Base-by-base conservation (phyloP, 2,329 filamentous ascomycete genomes). In the Microsporum ferrugineum region DNA sequence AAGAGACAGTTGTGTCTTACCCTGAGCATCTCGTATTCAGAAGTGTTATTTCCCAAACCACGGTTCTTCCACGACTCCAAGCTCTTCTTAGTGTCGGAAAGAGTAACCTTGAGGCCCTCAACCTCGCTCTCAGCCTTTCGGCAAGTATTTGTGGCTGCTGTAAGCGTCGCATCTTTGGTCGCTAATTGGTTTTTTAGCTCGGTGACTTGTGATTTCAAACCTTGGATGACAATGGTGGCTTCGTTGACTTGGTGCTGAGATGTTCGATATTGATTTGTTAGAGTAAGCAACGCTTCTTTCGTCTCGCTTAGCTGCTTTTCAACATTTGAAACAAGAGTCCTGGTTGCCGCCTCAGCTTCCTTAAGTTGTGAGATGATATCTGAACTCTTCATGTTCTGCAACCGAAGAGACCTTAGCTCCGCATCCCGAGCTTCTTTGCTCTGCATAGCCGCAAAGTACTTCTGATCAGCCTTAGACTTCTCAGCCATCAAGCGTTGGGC, bases 391-490 rank as follows among this genome's bases (percentile, higher is more conserved):
- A 84, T 81, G 70, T 92, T 95, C 72, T 97, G 91, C 64, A 85
- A 81, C 63, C 90, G 85, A 62, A 96, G 77, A 2, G 86, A 83
- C 66, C 88, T 82, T 55, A 95, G 86, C 75, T 97, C 92, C 62
- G 83, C 81, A 62, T 91, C 87, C 58, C 90, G 83, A 51, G 88
- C 86, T 69, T 97, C 92, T 70, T 92, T 95, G 67, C 91, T 88
- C 72, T 96, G 96, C 80, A 95, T 91, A 6, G 91, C 90, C 0
- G 89, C 89, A 73, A 97, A 97, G 72, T 95, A 99, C 75, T 97
- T 97, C 71, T 97, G 92, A 70, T 99, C 94, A 0, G 92, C 92
- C 74, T 96, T 97, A 65, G 87, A 86, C 77, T 99, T 99, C 75
- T 99, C 91, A 0, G 90, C 89, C 45, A 84, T 84, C 23, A 95